Conservation (phyloP, 225 moss, liverwort and hornwort species). For the Takakia lepidozioides region DNA sequence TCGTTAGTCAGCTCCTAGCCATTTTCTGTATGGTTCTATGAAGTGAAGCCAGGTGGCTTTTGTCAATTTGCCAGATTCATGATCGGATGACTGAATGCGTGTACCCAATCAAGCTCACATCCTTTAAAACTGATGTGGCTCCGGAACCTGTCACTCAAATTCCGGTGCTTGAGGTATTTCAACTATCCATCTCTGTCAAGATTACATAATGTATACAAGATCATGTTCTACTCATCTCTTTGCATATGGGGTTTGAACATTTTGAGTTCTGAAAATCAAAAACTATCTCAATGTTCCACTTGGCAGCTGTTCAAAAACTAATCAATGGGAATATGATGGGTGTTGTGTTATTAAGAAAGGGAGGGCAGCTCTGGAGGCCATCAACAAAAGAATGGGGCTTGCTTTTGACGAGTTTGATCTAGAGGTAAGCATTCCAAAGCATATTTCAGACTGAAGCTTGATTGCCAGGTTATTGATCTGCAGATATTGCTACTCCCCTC, state of each 20-base stretch:
- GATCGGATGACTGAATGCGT: slow-evolving; percentile 98
- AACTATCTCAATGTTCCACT: no score
- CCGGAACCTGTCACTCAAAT: slow-evolving; percentile 77
- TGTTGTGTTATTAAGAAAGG: slow-evolving; percentile 59
- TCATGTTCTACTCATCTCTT: no score
- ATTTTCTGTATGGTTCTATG: neutral
- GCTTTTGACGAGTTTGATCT: slow-evolving; percentile 99
- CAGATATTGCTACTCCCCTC: no score
- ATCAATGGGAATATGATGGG: slow-evolving; percentile 8
- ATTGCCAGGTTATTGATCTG: no score
- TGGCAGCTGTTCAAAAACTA: no score
- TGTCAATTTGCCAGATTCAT: slow-evolving; percentile 57
- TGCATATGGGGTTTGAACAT: no score
- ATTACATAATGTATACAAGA: neutral
- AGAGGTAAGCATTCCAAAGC: slow-evolving; percentile 49
- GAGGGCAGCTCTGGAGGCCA: slow-evolving; percentile 89
- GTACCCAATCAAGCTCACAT: slow-evolving; percentile 52
- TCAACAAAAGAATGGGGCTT: slow-evolving; percentile 90
- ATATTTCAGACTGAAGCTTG: no score
- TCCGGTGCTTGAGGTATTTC: slow-evolving; percentile 82
- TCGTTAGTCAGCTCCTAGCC: no score
- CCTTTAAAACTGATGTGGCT: slow-evolving; percentile 68
- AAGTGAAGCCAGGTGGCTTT: neutral
- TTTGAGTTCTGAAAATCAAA: no score
- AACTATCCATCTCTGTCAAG: neutral